Conservation (phyloP, 139 green algal species). For the Chlorella sp. region DNA sequence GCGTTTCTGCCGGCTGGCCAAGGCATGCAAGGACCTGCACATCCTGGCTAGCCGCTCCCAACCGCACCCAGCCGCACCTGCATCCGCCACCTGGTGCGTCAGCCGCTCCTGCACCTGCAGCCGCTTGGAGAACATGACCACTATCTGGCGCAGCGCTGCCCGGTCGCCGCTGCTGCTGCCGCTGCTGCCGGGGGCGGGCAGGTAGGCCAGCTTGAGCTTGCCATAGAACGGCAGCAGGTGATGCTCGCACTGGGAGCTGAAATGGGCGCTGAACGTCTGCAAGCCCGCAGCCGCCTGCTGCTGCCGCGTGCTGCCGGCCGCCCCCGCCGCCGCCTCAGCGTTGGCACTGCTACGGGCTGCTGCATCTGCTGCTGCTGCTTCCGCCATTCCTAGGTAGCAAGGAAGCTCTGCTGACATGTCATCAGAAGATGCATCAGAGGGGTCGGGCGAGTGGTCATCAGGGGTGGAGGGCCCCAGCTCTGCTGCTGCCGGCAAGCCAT, state of each 20-base stretch:
- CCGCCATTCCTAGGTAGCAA: slow-evolving; percentile 4
- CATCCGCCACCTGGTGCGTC: slow-evolving; percentile 86
- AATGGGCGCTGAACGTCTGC: slow-evolving; percentile 25
- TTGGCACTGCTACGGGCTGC: background rate
- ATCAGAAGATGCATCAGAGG: slow-evolving; percentile 28
- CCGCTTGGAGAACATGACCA: slow-evolving; percentile 68
- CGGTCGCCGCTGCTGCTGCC: background rate
- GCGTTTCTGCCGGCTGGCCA: too few species aligned
- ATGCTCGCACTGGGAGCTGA: slow-evolving; percentile 95
- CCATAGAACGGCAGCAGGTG: slow-evolving; percentile 98
- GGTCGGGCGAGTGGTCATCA: slow-evolving; percentile 21
- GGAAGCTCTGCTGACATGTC: slow-evolving; percentile 30
- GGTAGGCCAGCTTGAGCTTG: slow-evolving; percentile 61
- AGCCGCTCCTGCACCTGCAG: slow-evolving; percentile 96
- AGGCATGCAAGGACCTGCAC: too few species aligned
- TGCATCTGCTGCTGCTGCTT: background rate
- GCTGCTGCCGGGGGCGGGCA: slow-evolving; percentile 7
- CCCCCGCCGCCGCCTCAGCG: slow-evolving; percentile 26
- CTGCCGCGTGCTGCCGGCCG: background rate
- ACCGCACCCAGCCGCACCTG: slow-evolving; percentile 4
- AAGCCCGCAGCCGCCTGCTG: slow-evolving; percentile 27
- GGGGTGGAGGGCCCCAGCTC: slow-evolving; percentile 23
- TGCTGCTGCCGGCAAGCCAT: background rate
- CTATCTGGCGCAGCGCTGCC: slow-evolving; percentile 25
- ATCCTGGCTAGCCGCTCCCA: too few species aligned